Percentiles rank a stretch among this genome's conserved stretches.
These are phyloP conservation scores for Leucaena leucocephala DNA, from an alignment of 306 rosid genomes.

Conservation along the genomic window DNA sequence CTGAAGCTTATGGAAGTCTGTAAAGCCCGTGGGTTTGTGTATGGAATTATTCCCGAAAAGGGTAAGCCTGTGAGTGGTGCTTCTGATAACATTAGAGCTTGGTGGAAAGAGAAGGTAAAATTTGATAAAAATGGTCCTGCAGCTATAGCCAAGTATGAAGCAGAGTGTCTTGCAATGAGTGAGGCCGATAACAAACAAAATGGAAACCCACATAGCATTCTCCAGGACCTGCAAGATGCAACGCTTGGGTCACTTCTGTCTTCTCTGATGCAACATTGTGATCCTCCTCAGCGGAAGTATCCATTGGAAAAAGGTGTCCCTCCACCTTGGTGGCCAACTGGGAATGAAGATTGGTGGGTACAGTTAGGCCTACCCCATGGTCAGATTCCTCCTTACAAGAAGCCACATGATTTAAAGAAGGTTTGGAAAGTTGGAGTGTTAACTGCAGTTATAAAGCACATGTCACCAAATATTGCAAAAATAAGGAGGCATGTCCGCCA, in stretches of 20 bases:
- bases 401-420: conserved; percentile 13
- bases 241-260: conserved; percentile 7
- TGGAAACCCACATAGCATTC: not conserved
- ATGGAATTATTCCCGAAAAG: conserved; percentile 8
- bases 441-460: conserved; percentile 7
- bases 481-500: conserved; percentile 13
- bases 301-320: conserved; percentile 6
- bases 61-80: conserved; percentile 4
- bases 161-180: conserved; percentile 9
- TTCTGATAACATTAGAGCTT: conserved; percentile 5
- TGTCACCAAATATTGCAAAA: conserved; percentile 9
- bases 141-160: conserved; percentile 7
- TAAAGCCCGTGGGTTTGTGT: conserved; percentile 8
- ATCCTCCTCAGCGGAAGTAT: conserved; percentile 19
- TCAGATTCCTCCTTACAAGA: conserved; percentile 9
- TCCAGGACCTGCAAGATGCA: conserved; percentile 13
- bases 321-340: conserved; percentile 8
- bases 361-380: not conserved
- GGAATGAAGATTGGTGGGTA: conserved; percentile 18
- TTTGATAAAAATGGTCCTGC: conserved; percentile 17
- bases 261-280: conserved; percentile 1
- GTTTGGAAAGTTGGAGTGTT: conserved; percentile 14
- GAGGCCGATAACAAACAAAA: not conserved
- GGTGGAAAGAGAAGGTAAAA: conserved; percentile 15
- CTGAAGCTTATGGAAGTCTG: conserved; percentile 16